phyloP scores from a whole-genome alignment of 108 stramenopile genomes.

The Pelagomonas calceolata region DNA sequence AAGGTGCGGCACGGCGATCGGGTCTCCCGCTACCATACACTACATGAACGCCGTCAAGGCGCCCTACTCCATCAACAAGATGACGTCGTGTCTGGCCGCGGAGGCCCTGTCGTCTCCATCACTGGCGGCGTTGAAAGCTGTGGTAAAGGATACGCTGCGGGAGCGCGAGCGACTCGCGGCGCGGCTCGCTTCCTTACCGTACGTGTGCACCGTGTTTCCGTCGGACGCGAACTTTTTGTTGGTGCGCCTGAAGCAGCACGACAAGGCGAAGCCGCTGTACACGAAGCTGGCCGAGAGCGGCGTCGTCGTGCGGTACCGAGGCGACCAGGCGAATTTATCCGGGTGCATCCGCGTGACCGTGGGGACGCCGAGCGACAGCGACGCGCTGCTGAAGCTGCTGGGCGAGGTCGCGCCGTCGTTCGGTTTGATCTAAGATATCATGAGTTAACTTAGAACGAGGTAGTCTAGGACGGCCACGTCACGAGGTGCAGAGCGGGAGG shows the following conservation, averaged over 20 bases:
- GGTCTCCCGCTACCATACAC: slow-evolving; percentile 37
- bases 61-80: slow-evolving; percentile 83
- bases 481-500: too few species aligned
- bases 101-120: slow-evolving; percentile 54
- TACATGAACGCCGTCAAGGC: slow-evolving; percentile 93
- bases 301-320: slow-evolving; percentile 81
- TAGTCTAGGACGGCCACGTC: too few species aligned
- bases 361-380: slow-evolving; percentile 73
- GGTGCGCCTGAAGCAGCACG: slow-evolving; percentile 48
- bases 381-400: slow-evolving; percentile 54
- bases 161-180: slow-evolving; percentile 51
- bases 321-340: slow-evolving; percentile 75
- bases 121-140: slow-evolving; percentile 40
- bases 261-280: slow-evolving; percentile 64
- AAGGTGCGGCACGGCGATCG: too few species aligned
- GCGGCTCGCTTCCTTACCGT: slow-evolving; percentile 47
- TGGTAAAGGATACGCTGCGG: slow-evolving; percentile 42
- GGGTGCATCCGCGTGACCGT: slow-evolving; percentile 87
- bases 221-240: slow-evolving; percentile 82
- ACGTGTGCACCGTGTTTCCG: slow-evolving; percentile 62
- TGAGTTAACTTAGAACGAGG: too few species aligned
- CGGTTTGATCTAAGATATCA: too few species aligned
- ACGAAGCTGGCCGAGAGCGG: slow-evolving; percentile 76
- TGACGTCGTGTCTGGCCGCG: slow-evolving; percentile 67
- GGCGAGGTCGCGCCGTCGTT: too few species aligned